Evolutionary conservation across 106 monocot species (phyloP).

Genomic region (Dendrobium chrysotoxum): DNA sequence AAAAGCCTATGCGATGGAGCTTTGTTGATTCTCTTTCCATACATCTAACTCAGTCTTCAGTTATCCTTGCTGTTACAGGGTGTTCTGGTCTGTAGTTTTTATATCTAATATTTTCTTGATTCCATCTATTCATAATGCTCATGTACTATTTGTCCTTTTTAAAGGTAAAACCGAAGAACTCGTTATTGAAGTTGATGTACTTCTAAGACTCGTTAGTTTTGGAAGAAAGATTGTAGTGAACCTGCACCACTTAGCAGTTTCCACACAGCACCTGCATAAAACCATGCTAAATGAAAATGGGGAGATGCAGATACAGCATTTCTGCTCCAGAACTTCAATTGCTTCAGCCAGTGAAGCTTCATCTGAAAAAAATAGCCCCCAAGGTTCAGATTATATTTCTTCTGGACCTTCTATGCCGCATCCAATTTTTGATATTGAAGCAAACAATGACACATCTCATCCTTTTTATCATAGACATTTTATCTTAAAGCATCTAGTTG

Average conservation of each 20-base stretch:
- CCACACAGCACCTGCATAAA: conserved; percentile 18
- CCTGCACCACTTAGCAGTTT: conserved; percentile 33
- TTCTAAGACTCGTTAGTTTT: conserved; percentile 25
- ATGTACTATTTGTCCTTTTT: conserved; percentile 12
- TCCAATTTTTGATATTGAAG: conserved; percentile 20
- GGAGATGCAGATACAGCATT: conserved; percentile 27
- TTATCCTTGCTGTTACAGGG: conserved; percentile 43
- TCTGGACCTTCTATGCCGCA: neutral
- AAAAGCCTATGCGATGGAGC: conserved; percentile 5
- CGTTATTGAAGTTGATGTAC: conserved; percentile 38
- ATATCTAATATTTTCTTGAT: conserved; percentile 11
- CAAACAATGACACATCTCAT: conserved; percentile 1
- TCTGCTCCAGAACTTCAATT: conserved; percentile 22
- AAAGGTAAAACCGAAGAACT: conserved; percentile 43
- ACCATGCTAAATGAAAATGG: conserved; percentile 11
- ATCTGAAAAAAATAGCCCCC: conserved; percentile 14
- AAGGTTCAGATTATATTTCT: neutral
- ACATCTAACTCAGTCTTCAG: conserved; percentile 36
- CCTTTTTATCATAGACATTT: conserved; percentile 19
- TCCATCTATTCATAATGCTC: conserved; percentile 1
- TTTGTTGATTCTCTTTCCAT: conserved; percentile 26
- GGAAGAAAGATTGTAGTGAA: conserved; percentile 36
- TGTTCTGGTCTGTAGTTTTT: conserved; percentile 39
- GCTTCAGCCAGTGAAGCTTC: conserved; percentile 8
- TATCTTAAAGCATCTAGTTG: conserved; percentile 48